Evolutionary conservation across 768 basidiomycete species (phyloP), one percentile per base, ranked within the genome.

Genomic region (Trametes cingulata): DNA sequence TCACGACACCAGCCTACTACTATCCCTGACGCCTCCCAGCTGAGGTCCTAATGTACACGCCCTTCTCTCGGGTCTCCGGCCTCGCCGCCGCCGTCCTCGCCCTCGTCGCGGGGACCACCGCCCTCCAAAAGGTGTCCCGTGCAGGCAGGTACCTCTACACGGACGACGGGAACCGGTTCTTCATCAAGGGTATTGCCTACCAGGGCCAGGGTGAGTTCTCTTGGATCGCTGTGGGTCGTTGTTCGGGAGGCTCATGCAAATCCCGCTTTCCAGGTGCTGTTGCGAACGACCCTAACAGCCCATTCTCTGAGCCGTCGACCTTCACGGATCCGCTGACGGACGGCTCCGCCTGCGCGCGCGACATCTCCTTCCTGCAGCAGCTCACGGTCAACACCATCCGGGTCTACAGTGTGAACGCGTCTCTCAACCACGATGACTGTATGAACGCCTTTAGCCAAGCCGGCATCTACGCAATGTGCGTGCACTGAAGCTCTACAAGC

Each of bases 391-490:
- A 95, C 69, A 77, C 87, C 40, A 78, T 97, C 49, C 87, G 93
- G 56, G 88, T 88, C 2, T 97, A 97, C 79, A 90, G 87, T 58
- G 93, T 95, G 62, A 82, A 95, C 69, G 83, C 91, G 0, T 80
- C 86, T 35, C 74, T 87, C 57, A 89, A 96, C 74, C 95, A 98
- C 63, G 93, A 95, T 71, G 75, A 75, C 1, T 98, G 95, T 74
- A 96, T 98, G 95, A 73, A 73, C 37, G 73, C 84, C 14, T 80
- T 97, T 60, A 87, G 85, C 66, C 72, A 74, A 20, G 92, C 92
- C 37, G 88, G 88, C 25, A 97, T 97, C 56, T 96, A 97, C 74
- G 83, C 89, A 52, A 88, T 96, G 94, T 95, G 63, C 69, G 89
- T 77, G 15, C 19, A 53, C 49, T 29, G 8, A 33, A 13, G 57